A percentile compares a stretch with the other conserved stretches of the same genome.
Evolutionary conservation across 176 grass and related monocot species (phyloP).

Genomic region (Phoenix dactylifera): DNA sequence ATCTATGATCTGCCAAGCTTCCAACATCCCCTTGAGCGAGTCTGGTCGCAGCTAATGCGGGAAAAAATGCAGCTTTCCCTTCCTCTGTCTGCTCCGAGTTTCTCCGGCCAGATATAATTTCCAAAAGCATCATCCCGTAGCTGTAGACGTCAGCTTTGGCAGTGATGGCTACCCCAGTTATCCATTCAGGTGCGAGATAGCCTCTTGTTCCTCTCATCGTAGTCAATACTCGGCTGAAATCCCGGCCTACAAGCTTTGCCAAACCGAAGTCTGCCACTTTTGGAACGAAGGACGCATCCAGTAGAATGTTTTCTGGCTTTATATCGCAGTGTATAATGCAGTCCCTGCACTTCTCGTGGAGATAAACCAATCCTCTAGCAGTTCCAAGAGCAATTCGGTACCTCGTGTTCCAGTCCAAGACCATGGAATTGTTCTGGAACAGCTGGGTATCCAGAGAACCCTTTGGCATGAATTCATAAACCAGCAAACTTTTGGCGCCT

Average conservation of each 20-base stretch:
- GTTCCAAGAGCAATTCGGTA: no score
- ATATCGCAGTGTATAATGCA: no score
- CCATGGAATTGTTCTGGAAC: no score
- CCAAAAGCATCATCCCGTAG: slow-evolving; percentile 84
- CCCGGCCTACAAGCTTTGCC: slow-evolving; percentile 49
- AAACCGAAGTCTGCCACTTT: no score
- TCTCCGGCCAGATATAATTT: slow-evolving; percentile 69
- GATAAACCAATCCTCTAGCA: no score
- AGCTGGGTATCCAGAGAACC: no score
- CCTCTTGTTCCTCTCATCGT: slow-evolving; percentile 86
- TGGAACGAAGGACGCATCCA: no score
- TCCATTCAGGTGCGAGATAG: slow-evolving; percentile 86
- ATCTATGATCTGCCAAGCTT: slow-evolving; percentile 46
- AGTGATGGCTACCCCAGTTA: slow-evolving; percentile 58
- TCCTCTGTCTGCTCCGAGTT: slow-evolving; percentile 40
- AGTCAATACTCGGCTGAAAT: slow-evolving; percentile 79
- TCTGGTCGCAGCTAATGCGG: slow-evolving; percentile 43
- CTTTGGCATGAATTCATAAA: no score
- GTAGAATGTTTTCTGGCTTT: no score
- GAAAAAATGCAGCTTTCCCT: slow-evolving; percentile 33
- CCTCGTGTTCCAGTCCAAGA: no score
- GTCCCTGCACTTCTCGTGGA: no score
- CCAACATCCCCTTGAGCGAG: slow-evolving; percentile 47
- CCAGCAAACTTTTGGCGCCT: no score
- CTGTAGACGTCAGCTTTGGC: slow-evolving; percentile 80